phyloP scores from a whole-genome alignment of 106 monocot genomes.

The Narthecium ossifragum region DNA sequence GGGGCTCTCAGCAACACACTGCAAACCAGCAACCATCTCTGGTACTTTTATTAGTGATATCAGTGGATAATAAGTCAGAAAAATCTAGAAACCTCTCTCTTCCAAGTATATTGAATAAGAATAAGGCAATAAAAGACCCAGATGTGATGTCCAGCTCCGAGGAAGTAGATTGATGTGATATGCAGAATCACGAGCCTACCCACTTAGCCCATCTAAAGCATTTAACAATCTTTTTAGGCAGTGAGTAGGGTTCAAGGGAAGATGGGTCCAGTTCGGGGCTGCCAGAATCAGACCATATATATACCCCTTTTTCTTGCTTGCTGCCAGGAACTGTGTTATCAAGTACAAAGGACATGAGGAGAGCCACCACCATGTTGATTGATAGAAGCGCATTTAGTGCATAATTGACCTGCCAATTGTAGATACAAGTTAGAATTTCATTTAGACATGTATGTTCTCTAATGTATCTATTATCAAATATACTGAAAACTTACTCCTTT shows the following conservation, averaged over 20 bases:
- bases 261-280: constrained; percentile 31
- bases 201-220: constrained; percentile 83
- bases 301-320: constrained; percentile 86
- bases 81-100: no score
- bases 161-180: background rate
- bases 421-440: background rate
- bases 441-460: background rate
- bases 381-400: constrained; percentile 79
- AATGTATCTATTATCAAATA: no score
- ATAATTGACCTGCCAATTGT: constrained; percentile 56
- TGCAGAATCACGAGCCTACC: constrained; percentile 43
- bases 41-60: no score
- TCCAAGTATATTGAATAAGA: no score
- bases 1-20: no score
- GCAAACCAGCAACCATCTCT: no score
- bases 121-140: no score
- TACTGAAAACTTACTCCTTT: constrained; percentile 44
- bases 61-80: no score
- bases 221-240: constrained; percentile 54
- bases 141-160: no score
- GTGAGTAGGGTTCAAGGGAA: constrained; percentile 42
- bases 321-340: constrained; percentile 99
- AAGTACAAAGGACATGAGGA: constrained; percentile 76
- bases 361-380: constrained; percentile 89
- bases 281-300: constrained; percentile 69